Conservation (phyloP, 176 grass and related monocot genomes). For the Eragrostis curvula region DNA sequence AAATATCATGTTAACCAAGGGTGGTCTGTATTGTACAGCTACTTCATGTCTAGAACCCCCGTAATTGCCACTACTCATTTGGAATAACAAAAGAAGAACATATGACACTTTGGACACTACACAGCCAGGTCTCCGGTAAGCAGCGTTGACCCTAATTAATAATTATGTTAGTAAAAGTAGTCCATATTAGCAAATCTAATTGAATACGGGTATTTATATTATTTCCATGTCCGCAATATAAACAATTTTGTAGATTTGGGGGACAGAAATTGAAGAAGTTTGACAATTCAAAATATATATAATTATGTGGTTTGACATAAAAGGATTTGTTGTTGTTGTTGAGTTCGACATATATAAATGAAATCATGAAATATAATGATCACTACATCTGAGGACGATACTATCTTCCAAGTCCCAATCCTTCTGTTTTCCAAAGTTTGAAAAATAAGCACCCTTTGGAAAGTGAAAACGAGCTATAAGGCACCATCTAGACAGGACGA, state of each 20-base stretch:
- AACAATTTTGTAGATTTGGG: too few species aligned
- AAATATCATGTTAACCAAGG: constrained; percentile 17
- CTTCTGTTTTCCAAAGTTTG: constrained; percentile 5
- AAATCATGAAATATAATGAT: constrained; percentile 1
- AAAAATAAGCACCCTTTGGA: constrained; percentile 1
- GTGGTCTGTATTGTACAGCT: constrained; percentile 14
- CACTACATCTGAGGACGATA: constrained; percentile 1
- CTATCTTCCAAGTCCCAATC: neutral
- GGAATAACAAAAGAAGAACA: constrained; percentile 16
- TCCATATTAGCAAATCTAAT: too few species aligned
- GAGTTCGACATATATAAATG: neutral
- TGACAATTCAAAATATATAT: neutral
- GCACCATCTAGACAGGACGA: neutral
- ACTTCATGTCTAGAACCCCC: neutral
- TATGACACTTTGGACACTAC: neutral
- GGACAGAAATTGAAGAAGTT: neutral
- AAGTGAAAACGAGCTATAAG: neutral
- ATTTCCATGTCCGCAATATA: too few species aligned
- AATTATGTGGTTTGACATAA: neutral
- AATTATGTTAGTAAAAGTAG: too few species aligned
- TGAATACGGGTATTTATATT: too few species aligned
- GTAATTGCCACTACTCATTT: neutral
- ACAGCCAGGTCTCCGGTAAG: neutral
- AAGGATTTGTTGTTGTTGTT: too few species aligned
- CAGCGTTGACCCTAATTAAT: too few species aligned